Base-by-base conservation (phyloP, 139 green algal species). In the Coelastrella sp. region DNA sequence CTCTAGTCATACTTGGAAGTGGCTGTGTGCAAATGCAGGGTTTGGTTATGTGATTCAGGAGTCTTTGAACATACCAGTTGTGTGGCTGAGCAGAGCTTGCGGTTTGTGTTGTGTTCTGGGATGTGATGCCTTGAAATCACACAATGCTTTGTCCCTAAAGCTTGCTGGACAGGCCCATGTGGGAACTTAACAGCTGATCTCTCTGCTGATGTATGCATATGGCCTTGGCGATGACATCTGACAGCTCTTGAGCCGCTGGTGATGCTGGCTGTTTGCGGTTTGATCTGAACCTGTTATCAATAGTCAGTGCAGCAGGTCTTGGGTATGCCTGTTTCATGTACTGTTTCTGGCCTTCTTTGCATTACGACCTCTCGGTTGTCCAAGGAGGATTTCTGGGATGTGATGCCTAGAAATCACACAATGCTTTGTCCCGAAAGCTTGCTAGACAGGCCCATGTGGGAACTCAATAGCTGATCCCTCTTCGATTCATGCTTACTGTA, bases 61-160 rank as follows among this genome's bases (percentile, higher is more conserved):
- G 32, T 47, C n/a, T n/a, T n/a, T n/a, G n/a, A n/a, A n/a, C n/a
- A n/a, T n/a, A 47, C 32, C 1, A 47, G 32, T 47, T 47, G 32
- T 47, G 32, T 47, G 32, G 32, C 32, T 47, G 0, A 47, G 3
- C 13, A 66, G 10, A 20, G 16, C 92, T 10, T 89, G 23, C 57
- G 7, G n/a, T 89, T 19, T 81, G 75, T 88, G 83, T 7, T 20
- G 14, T 59, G 89, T 1, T n/a, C 10, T 77, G 83, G 83, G 83
- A 80, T 60, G 83, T 81, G 83, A 88, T 88, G 83, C 83, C 64
- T 59, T 56, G 83, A 88, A 88, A 88, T 88, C 83, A 88, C 83
- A 88, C 83, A 88, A 88, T 80, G 83, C 83, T 88, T 88, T 88
- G 83, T 88, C 68, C 83, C 68, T 54, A 88, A 80, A 88, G 83